These are phyloP conservation scores for Edaphochlamys debaryana DNA, from an alignment of 139 green algal species.

Conservation along the genomic window DNA sequence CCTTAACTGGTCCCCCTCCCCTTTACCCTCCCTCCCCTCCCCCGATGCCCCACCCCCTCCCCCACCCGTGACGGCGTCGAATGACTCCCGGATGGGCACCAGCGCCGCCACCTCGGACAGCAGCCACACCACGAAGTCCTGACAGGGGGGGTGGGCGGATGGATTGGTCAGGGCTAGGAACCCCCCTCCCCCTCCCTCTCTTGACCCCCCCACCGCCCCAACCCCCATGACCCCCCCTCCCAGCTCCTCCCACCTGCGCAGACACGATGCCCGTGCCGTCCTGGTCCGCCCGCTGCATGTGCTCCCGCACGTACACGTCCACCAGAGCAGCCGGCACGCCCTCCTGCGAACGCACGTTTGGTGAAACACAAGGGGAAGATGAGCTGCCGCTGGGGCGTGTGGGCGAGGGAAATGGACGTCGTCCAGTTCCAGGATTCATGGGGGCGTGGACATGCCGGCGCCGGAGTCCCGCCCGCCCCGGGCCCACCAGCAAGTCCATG, in stretches of 20 bases:
- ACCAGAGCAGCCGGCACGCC: slow-evolving; percentile 3
- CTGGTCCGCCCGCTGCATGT: slow-evolving; percentile 43
- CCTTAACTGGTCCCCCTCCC: background rate
- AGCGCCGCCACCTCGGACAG: slow-evolving; percentile 39
- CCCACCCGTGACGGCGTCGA: background rate
- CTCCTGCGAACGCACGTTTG: background rate
- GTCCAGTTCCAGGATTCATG: background rate
- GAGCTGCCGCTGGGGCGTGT: background rate
- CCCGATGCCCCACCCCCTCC: background rate
- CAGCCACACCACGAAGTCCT: slow-evolving; percentile 46
- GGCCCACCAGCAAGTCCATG: slow-evolving; percentile 46
- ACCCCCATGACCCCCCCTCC: too few species aligned
- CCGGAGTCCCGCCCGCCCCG: too few species aligned
- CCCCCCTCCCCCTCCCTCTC: too few species aligned
- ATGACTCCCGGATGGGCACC: slow-evolving; percentile 31
- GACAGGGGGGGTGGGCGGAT: too few species aligned
- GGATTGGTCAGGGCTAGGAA: too few species aligned
- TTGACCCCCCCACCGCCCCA: too few species aligned
- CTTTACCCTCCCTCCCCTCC: background rate
- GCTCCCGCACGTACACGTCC: slow-evolving; percentile 39
- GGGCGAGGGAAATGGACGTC: background rate
- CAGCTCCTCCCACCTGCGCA: background rate
- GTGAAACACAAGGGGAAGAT: background rate
- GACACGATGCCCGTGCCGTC: slow-evolving; percentile 10
- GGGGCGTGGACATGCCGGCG: too few species aligned